Percentiles rank a stretch among this genome's conserved stretches.
phyloP scores from a whole-genome alignment of 768 basidiomycete species.

The Boletus patriciae region DNA sequence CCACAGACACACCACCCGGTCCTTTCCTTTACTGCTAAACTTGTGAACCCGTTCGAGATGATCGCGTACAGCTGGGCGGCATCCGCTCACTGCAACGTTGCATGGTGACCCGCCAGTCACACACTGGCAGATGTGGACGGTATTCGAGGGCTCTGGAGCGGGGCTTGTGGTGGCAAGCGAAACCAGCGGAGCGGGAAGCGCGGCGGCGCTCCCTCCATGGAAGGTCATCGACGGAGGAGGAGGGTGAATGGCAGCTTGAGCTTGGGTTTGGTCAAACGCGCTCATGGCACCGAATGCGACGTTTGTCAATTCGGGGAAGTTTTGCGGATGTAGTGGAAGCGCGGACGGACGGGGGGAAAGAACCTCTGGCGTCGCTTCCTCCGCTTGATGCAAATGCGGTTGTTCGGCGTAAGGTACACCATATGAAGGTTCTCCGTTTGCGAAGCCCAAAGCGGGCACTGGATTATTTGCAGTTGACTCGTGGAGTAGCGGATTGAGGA shows the following conservation, averaged over 20 bases:
- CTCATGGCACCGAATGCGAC: background rate
- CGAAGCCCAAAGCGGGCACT: background rate
- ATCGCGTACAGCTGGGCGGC: slow-evolving; percentile 5
- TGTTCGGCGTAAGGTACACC: background rate
- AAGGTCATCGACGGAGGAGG: background rate
- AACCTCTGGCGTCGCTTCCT: background rate
- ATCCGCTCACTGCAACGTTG: slow-evolving; percentile 1
- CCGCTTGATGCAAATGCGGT: background rate
- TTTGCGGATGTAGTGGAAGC: background rate
- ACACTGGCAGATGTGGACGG: slow-evolving; percentile 4
- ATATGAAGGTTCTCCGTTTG: background rate
- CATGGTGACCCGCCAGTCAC: slow-evolving; percentile 2
- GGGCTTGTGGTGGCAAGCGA: no score
- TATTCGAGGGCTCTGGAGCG: background rate
- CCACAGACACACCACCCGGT: slow-evolving; percentile 8
- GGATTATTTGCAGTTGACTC: background rate
- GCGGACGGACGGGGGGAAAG: background rate
- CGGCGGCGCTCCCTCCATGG: background rate
- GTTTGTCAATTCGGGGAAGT: background rate
- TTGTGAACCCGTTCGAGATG: slow-evolving; percentile 16
- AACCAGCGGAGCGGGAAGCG: no score
- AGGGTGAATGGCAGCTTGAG: background rate
- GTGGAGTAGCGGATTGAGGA: background rate
- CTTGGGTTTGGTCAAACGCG: background rate
- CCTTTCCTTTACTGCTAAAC: slow-evolving; percentile 8